Base-by-base conservation (phyloP, 345 rosid species). In the Limnanthes douglasii region DNA sequence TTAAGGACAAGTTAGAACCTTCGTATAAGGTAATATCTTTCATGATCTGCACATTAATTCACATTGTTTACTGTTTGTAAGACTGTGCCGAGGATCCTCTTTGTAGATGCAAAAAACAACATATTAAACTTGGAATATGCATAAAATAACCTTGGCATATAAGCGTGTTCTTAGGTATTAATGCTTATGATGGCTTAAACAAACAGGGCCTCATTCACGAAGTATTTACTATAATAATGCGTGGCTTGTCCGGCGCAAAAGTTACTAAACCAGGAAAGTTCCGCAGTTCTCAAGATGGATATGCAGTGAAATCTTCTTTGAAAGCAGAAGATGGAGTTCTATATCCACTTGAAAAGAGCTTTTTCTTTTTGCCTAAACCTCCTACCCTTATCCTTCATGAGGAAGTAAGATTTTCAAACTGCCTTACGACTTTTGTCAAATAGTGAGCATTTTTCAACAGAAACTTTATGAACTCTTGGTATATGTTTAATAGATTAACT, bases 311-410 rank as follows among this genome's bases (percentile, higher is more conserved):
- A 65, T 90, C 94, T 26, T 90, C 98, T 11, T 60, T 90, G 17
- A 90, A 90, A 53, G 98, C 96, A 48, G 98, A 90, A 71, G 98
- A 90, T 56, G 94, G 96, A 27, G 73, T 90, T 17, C 62, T 90
- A 27, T 90, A 85, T 57, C 96, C 98, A 22, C 94, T 90, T 33
- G 98, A 90, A 56, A 90, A 90, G 73, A 73, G 94, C 53, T 90
- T 90, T 53, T 85, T 90, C 73, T 85, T 84, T 54, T 54, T 90
- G 35, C 98, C 98, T 41, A 90, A 84, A 59, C 98, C 98, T 30
- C 98, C 98, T 31, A 90, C 96, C 9, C 83, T 90, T 49, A 90
- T 90, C 48, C 96, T 90, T 58, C 96, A 80, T 13, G 94, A 90
- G 62, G 98, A 90, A 86, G 98, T 90, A 57, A 5, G 16, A 15